phyloP scores from a whole-genome alignment of 768 basidiomycete genomes.

The Leccinum subtestaceum region DNA sequence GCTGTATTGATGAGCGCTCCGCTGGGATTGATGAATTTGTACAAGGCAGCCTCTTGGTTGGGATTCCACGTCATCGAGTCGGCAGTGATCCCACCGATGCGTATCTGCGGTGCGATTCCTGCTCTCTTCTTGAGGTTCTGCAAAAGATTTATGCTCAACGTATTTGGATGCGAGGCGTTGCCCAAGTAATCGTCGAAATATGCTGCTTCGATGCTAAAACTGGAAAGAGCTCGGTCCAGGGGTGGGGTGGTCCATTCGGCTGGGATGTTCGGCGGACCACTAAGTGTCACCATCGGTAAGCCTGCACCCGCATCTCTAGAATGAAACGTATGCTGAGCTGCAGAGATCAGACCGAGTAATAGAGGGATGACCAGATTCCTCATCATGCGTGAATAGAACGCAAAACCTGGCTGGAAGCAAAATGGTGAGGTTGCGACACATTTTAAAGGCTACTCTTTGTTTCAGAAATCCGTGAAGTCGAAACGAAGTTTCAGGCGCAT shows the following conservation, averaged over 20 bases:
- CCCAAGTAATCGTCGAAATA: slow-evolving; percentile 52
- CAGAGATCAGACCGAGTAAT: slow-evolving; percentile 1
- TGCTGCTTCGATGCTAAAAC: slow-evolving; percentile 55
- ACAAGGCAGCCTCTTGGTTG: slow-evolving; percentile 28
- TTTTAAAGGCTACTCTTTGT: too few species aligned
- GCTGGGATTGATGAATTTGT: slow-evolving; percentile 43
- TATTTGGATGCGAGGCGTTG: slow-evolving; percentile 43
- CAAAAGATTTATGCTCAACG: slow-evolving; percentile 42
- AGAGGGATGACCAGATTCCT: neutral
- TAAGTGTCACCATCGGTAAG: slow-evolving; percentile 31
- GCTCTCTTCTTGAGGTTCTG: slow-evolving; percentile 45
- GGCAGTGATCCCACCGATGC: slow-evolving; percentile 57
- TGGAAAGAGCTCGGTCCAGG: slow-evolving; percentile 45
- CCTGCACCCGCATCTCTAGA: neutral
- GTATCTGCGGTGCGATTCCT: slow-evolving; percentile 43
- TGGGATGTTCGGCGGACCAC: slow-evolving; percentile 43
- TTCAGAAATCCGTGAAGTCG: too few species aligned
- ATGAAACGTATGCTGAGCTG: slow-evolving; percentile 11
- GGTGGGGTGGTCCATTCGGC: slow-evolving; percentile 40
- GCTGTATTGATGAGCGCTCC: slow-evolving; percentile 50
- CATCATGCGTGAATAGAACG: slow-evolving; percentile 9
- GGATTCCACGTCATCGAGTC: slow-evolving; percentile 51
- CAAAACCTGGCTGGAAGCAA: neutral
- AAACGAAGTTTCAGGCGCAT: too few species aligned
- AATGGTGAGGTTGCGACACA: neutral